Evolutionary conservation across 768 basidiomycete genomes (phyloP).

Genomic region (Mycena crocata): DNA sequence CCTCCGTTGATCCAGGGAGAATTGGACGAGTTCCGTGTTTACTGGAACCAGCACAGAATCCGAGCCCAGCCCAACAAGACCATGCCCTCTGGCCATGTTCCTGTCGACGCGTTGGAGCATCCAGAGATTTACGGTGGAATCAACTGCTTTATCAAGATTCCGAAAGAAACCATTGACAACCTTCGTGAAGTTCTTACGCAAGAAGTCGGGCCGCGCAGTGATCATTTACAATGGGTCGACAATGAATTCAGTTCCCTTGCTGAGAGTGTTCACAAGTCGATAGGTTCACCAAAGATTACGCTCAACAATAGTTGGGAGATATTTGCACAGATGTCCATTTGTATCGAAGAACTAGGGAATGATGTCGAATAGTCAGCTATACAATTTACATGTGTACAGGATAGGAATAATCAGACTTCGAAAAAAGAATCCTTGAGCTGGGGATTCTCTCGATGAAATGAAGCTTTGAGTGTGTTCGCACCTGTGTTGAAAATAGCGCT

Average conservation of each 20-base stretch:
- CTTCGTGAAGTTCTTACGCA: neutral
- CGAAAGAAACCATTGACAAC: constrained; percentile 2
- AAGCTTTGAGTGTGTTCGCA: no score
- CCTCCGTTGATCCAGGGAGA: constrained; percentile 42
- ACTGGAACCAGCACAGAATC: constrained; percentile 46
- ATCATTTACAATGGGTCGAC: neutral
- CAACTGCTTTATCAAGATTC: constrained; percentile 30
- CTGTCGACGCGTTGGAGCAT: constrained; percentile 35
- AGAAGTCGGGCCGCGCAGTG: neutral
- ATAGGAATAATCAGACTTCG: neutral
- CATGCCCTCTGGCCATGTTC: constrained; percentile 46
- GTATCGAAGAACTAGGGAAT: neutral
- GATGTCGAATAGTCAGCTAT: neutral
- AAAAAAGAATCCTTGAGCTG: no score
- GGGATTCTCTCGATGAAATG: no score
- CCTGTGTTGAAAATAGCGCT: no score
- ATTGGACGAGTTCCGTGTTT: constrained; percentile 41
- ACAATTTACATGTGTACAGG: neutral
- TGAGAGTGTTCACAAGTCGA: neutral
- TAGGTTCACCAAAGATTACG: neutral
- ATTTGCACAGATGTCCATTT: neutral
- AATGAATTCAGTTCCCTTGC: neutral
- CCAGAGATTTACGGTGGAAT: constrained; percentile 30
- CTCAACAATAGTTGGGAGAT: neutral
- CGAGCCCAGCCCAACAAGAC: constrained; percentile 37